Evolutionary conservation across 164 flowering plant species (phyloP).

Genomic region (grape (Vitis vinifera)): ASM3070453v1 NC_081817.1:28549001-28549500

Average conservation of each 20-base stretch:
- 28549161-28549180: constrained; percentile 13
- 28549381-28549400: constrained; percentile 31
- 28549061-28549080: constrained; percentile 17
- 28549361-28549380: constrained; percentile 21
- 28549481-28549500: constrained; percentile 39
- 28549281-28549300: constrained; percentile 15
- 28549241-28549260: constrained; percentile 13
- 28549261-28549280: constrained; percentile 17
- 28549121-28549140: constrained; percentile 29
- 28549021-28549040: constrained; percentile 16
- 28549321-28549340: constrained; percentile 23
- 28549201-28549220: constrained; percentile 22
- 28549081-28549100: constrained; percentile 17
- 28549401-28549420: constrained; percentile 34
- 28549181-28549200: constrained; percentile 21
- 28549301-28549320: constrained; percentile 20
- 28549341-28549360: constrained; percentile 32
- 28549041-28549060: constrained; percentile 16
- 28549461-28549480: constrained; percentile 42
- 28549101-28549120: constrained; percentile 34
- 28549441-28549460: constrained; percentile 36
- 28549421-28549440: constrained; percentile 39
- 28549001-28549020: constrained; percentile 20
- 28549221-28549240: constrained; percentile 23
- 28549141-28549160: constrained; percentile 19